Percentiles rank a stretch among this genome's conserved stretches.
phyloP scores from a whole-genome alignment of 768 basidiomycete species.

The Leucosporidium scottii region DNA sequence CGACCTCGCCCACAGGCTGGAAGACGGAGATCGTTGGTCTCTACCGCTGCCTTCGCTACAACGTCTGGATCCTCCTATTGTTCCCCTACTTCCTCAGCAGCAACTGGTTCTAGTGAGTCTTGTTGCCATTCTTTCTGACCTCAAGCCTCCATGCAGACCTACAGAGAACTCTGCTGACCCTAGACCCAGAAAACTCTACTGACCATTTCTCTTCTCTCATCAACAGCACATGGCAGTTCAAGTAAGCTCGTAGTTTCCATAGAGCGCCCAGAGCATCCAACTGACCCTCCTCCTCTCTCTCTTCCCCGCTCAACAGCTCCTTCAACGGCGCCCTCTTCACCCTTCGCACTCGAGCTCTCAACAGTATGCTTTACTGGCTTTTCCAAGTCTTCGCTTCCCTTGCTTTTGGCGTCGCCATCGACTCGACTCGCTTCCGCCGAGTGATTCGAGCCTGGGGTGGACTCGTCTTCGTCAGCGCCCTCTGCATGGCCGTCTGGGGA shows the following conservation, averaged over 20 bases:
- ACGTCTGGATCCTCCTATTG: constrained; percentile 60
- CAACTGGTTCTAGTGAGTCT: background rate
- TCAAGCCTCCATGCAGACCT: too few relatives aligned
- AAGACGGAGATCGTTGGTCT: constrained; percentile 65
- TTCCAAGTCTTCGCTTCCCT: constrained; percentile 60
- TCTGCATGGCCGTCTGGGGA: constrained; percentile 64
- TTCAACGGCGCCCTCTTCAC: constrained; percentile 54
- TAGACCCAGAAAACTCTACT: too few relatives aligned
- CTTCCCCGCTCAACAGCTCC: constrained; percentile 39
- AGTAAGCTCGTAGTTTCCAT: too few relatives aligned
- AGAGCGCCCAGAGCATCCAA: background rate
- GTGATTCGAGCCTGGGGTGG: constrained; percentile 7
- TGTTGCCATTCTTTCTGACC: background rate
- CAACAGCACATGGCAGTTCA: too few relatives aligned
- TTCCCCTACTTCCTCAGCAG: constrained; percentile 49
- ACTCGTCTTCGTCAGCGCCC: constrained; percentile 49
- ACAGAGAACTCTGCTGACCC: too few relatives aligned
- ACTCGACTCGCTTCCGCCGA: constrained; percentile 13
- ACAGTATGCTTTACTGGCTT: constrained; percentile 72
- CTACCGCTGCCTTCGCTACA: constrained; percentile 59
- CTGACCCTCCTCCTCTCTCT: constrained; percentile 1
- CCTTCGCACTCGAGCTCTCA: constrained; percentile 56
- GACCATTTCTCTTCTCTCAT: too few relatives aligned
- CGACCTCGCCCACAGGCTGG: constrained; percentile 63
- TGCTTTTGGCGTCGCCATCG: constrained; percentile 16